Evolutionary conservation across 352 stramenopile species (phyloP).

Genomic region (Globisporangium nunn): DNA sequence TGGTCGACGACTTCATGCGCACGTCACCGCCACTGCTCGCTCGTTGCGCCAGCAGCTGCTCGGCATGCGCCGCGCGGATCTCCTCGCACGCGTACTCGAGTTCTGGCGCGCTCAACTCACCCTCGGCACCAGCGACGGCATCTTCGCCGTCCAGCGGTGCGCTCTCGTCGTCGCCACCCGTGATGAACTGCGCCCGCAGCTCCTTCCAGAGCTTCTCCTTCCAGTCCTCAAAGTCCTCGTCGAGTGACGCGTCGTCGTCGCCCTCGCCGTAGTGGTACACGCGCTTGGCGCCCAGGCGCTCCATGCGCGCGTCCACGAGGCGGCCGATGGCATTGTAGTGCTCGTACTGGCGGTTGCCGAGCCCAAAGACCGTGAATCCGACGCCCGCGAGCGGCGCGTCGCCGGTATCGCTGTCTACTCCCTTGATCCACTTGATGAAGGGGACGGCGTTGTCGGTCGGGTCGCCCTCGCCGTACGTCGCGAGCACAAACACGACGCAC

Average conservation of each 20-base stretch:
- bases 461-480: conserved; percentile 98
- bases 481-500: conserved; percentile 92
- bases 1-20: conserved; percentile 74
- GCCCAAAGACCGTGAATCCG: conserved; percentile 94
- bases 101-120: conserved; percentile 28
- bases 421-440: conserved; percentile 91
- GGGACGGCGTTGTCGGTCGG: conserved; percentile 95
- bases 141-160: conserved; percentile 15
- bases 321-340: conserved; percentile 97
- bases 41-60: conserved; percentile 2
- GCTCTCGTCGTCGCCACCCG: conserved; percentile 6
- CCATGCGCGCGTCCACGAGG: conserved; percentile 87
- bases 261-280: conserved; percentile 91
- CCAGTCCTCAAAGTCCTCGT: conserved; percentile 92
- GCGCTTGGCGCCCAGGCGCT: conserved; percentile 70
- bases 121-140: not conserved
- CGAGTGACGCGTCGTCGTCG: conserved; percentile 94
- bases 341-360: conserved; percentile 98
- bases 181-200: conserved; percentile 57
- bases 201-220: conserved; percentile 91
- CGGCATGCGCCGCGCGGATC: conserved; percentile 23
- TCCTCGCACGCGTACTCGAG: conserved; percentile 55
- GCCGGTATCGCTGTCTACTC: conserved; percentile 24
- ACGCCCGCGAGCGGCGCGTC: conserved; percentile 42
- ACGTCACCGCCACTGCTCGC: conserved; percentile 11